These are phyloP conservation scores for Trichoderma sp. DNA, from an alignment of 2,329 filamentous ascomycete genomes.

Conservation along the genomic window DNA sequence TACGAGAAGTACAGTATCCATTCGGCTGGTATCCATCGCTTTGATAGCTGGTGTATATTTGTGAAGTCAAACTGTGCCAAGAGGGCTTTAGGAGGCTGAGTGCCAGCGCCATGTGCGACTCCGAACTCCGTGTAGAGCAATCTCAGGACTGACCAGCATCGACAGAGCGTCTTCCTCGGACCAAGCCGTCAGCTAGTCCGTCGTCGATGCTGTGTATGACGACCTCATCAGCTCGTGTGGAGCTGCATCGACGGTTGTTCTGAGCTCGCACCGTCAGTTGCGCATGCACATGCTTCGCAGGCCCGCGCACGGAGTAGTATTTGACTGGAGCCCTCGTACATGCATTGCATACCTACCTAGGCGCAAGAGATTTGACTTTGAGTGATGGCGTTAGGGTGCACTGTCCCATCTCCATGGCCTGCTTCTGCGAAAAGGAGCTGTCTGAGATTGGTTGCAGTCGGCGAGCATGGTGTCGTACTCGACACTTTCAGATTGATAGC, in stretches of 20 bases:
- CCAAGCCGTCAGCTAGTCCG: constrained; percentile 6
- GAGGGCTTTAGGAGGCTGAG: constrained; percentile 3
- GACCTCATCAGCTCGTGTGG: constrained; percentile 16
- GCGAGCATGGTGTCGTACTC: constrained; percentile 3
- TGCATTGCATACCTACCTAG: constrained; percentile 25
- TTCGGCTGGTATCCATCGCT: constrained; percentile 20
- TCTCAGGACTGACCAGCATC: background rate
- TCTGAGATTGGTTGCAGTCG: constrained; percentile 20
- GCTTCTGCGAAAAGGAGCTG: constrained; percentile 8
- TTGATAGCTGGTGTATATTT: constrained; percentile 9
- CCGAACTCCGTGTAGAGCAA: constrained; percentile 14
- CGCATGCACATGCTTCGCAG: constrained; percentile 19
- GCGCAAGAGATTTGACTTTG: constrained; percentile 27
- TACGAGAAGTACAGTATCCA: constrained; percentile 22
- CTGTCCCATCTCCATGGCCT: constrained; percentile 19
- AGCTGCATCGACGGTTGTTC: background rate
- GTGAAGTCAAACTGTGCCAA: constrained; percentile 13
- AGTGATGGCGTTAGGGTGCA: constrained; percentile 26
- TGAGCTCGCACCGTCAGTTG: constrained; percentile 14
- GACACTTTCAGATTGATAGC: background rate
- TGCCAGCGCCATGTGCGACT: constrained; percentile 1
- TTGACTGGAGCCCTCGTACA: constrained; percentile 27
- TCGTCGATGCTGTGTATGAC: background rate
- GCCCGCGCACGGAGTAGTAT: constrained; percentile 20
- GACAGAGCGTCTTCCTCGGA: background rate